These are phyloP conservation scores for Moesziomyces antarcticus DNA, from an alignment of 1,284 basidiomycete species.

Conservation along the genomic window DNA sequence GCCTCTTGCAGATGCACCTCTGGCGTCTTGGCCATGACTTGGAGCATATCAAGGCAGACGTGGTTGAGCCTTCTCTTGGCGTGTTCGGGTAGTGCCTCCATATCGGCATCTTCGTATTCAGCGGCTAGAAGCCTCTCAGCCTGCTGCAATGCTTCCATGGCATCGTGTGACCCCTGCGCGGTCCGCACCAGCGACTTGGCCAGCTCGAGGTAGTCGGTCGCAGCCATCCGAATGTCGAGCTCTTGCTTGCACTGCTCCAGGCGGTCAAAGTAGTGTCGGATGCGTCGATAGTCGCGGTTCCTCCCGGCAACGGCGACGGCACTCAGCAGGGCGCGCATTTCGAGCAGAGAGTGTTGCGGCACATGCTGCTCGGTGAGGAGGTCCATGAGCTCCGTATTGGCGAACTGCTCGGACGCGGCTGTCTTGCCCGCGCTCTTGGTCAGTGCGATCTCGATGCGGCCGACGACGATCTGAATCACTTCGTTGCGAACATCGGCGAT, in stretches of 20 bases:
- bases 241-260: constrained; percentile 11
- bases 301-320: constrained; percentile 23
- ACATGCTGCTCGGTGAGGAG: constrained; percentile 5
- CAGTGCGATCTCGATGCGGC: constrained; percentile 15
- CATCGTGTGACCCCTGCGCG: constrained; percentile 15
- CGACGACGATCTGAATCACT: constrained; percentile 9
- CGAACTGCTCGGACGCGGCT: constrained; percentile 19
- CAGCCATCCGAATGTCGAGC: background rate
- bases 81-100: background rate
- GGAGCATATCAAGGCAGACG: constrained; percentile 14
- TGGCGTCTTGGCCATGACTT: constrained; percentile 12
- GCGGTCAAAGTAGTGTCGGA: constrained; percentile 13
- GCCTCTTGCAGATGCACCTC: constrained; percentile 11
- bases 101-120: background rate
- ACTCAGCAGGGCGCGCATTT: constrained; percentile 14
- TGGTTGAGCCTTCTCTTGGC: background rate
- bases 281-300: constrained; percentile 7
- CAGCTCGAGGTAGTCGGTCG: constrained; percentile 19
- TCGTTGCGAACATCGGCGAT: constrained; percentile 3
- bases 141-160: constrained; percentile 9
- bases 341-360: constrained; percentile 1
- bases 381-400: constrained; percentile 21
- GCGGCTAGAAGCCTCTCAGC: constrained; percentile 14
- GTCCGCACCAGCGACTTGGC: constrained; percentile 26
- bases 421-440: constrained; percentile 1